A percentile compares a stretch with the other conserved stretches of the same genome.
Evolutionary conservation across 129 eudicot species (phyloP).

Genomic region (Daucus carota): DH1_v3.0 NC_030385.2:32721501-32722000

Average conservation of each 20-base stretch:
- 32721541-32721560: too few species aligned
- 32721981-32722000: slow-evolving; percentile 6
- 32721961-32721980: slow-evolving; percentile 43
- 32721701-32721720: slow-evolving; percentile 38
- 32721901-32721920: slow-evolving; percentile 63
- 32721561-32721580: background rate
- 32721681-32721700: slow-evolving; percentile 58
- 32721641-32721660: slow-evolving; percentile 92
- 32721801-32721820: background rate
- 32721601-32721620: slow-evolving; percentile 81
- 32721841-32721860: too few species aligned
- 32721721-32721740: background rate
- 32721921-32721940: slow-evolving; percentile 64
- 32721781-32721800: background rate
- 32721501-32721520: background rate
- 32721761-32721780: background rate
- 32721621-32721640: slow-evolving; percentile 75
- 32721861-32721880: background rate
- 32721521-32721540: background rate
- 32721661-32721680: slow-evolving; percentile 62
- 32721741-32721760: background rate
- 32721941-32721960: slow-evolving; percentile 67
- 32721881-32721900: background rate
- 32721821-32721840: too few species aligned
- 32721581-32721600: slow-evolving; percentile 40